phyloP scores from a whole-genome alignment of 257 asterid species.

The Scutellaria galericulata region DNA sequence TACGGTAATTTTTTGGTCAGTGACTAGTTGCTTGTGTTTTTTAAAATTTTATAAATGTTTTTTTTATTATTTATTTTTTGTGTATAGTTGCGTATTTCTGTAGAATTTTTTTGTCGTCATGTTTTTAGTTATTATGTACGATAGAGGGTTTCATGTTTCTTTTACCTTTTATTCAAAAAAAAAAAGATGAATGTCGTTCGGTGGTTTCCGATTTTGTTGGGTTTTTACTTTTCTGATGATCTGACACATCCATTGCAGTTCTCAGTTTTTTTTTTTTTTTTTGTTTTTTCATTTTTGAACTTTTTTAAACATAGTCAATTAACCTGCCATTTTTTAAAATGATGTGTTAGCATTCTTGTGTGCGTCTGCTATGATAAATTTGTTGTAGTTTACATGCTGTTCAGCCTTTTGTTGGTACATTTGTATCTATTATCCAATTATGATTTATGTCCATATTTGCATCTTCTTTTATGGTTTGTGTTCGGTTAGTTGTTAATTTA shows the following conservation, averaged over 20 bases:
- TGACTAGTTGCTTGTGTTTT: neutral
- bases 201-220: neutral
- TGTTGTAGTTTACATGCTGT: too few species aligned
- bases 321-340: too few species aligned
- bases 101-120: neutral
- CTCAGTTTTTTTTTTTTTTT: neutral
- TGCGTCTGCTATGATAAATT: too few species aligned
- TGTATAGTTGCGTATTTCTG: too few species aligned
- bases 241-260: neutral
- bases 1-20: neutral
- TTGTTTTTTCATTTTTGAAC: neutral
- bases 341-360: too few species aligned
- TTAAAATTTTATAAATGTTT: neutral
- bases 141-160: neutral
- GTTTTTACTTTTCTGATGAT: neutral
- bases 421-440: neutral
- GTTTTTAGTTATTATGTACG: neutral
- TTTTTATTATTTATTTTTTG: neutral
- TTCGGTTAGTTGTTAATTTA: neutral
- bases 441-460: neutral
- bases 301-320: too few species aligned
- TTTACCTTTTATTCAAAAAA: neutral
- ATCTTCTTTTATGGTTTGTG: neutral
- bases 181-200: neutral
- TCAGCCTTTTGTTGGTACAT: too few species aligned